These are phyloP conservation scores for Populus euphratica DNA, from an alignment of 345 rosid genomes.

Conservation along the genomic window DNA sequence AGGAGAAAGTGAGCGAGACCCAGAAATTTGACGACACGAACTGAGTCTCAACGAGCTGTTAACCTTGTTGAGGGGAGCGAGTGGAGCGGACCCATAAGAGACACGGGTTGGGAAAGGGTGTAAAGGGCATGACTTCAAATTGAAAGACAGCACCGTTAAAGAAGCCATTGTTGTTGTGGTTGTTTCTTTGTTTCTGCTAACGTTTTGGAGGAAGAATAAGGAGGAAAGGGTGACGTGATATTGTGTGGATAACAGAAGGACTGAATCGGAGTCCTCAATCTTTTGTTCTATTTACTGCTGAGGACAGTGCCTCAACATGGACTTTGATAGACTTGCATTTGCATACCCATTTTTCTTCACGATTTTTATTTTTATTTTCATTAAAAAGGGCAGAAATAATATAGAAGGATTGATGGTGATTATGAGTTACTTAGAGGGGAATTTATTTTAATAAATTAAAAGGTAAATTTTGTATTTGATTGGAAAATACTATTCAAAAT, in stretches of 20 bases:
- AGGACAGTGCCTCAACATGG: neutral
- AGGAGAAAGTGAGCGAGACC: slow-evolving; percentile 39
- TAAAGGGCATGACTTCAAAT: slow-evolving; percentile 27
- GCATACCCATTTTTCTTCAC: neutral
- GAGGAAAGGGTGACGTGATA: neutral
- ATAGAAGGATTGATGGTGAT: neutral
- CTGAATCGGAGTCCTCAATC: neutral
- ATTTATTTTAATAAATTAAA: neutral
- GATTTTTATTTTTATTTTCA: too few relatives aligned
- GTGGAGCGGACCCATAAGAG: slow-evolving; percentile 34
- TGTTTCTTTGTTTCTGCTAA: neutral
- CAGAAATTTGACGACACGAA: slow-evolving; percentile 50
- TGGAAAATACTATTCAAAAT: neutral
- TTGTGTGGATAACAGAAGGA: slow-evolving; percentile 15
- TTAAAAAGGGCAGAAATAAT: neutral
- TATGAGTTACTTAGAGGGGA: neutral
- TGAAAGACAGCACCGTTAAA: slow-evolving; percentile 39
- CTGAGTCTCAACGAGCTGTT: slow-evolving; percentile 43
- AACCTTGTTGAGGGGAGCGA: slow-evolving; percentile 36
- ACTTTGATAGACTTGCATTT: neutral
- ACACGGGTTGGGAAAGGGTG: slow-evolving; percentile 25
- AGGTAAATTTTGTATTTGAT: neutral
- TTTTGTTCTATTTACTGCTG: neutral
- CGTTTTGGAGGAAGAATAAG: neutral
- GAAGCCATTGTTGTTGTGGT: slow-evolving; percentile 48